These are phyloP conservation scores for Neurospora discreta DNA, from an alignment of 495 filamentous ascomycete genomes.

Conservation along the genomic window DNA sequence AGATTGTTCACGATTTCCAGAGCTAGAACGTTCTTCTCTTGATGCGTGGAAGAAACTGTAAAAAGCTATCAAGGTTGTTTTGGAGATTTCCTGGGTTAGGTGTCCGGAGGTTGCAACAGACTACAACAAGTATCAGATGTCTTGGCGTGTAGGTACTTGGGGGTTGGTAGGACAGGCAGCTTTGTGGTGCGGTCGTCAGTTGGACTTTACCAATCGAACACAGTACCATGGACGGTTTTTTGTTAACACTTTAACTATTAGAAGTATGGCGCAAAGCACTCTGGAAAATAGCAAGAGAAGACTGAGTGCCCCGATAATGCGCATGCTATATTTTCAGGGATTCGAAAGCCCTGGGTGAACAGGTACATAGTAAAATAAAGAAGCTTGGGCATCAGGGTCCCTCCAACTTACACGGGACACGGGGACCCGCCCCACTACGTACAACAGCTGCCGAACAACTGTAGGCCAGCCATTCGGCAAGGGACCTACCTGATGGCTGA, in stretches of 20 bases:
- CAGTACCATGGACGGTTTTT: neutral
- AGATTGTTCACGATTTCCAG: neutral
- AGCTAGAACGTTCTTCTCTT: neutral
- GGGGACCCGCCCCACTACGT: neutral
- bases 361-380: no score
- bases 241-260: neutral
- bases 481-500: neutral
- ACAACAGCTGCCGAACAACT: neutral
- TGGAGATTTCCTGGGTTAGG: slow-evolving; percentile 14
- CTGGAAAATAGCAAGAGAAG: neutral
- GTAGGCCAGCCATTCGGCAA: neutral
- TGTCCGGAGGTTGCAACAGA: neutral
- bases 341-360: no score
- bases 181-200: neutral
- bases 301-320: no score
- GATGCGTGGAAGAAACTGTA: neutral
- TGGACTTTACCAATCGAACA: neutral
- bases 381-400: neutral
- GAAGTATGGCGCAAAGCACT: neutral
- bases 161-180: no score
- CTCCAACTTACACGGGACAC: neutral
- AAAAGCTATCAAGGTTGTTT: slow-evolving; percentile 4
- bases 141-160: neutral
- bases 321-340: no score
- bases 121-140: neutral